Evolutionary conservation across 371 early-diverging fungal genomes (phyloP), one percentile per base, ranked within the genome.

Genomic region (Mortierella sp.): DNA sequence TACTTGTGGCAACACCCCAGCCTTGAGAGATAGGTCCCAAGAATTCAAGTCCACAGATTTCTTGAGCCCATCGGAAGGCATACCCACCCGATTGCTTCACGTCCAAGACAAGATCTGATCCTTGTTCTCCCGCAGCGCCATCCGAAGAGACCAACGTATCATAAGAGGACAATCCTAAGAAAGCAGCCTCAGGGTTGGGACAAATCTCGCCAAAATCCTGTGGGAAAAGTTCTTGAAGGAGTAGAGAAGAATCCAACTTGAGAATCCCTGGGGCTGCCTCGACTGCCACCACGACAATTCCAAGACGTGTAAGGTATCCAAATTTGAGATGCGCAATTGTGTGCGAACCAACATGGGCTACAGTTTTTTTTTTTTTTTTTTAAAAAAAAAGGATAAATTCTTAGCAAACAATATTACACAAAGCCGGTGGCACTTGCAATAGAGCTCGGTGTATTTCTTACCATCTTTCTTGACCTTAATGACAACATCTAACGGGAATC

Each of bases 381-480:
- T 12, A 23, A 21, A 52, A 29, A 26, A 37, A 55, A 52, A 51
- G 52, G 14, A 43, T 18, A 50, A 37, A 37, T 3, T 37, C 37
- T 9, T 37, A 37, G 37, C 9, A 37, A 37, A 37, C 37, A 5
- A 37, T n/a, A 14, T 50, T 21, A 14, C 14, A 21, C n/a, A 50
- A 6, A 50, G 50, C 14, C 37, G 37, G 9, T 9, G n/a, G n/a
- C n/a, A 37, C 3, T 37, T 5, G 9, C 37, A 37, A 37, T 37
- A 37, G 9, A 37, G 37, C 26, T 29, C 15, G 30, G 0, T 18
- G 52, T n/a, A 1, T 7, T 7, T n/a, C 72, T 16, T 72, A 72
- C 73, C 73, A 61, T 72, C 73, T 53, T 72, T 72, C 53, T 72
- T 72, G 59, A 72, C 47, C 73, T 72, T 72, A 62, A 72, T 62